phyloP scores from a whole-genome alignment of 352 stramenopile genomes.

The Globisporangium parvum region DNA sequence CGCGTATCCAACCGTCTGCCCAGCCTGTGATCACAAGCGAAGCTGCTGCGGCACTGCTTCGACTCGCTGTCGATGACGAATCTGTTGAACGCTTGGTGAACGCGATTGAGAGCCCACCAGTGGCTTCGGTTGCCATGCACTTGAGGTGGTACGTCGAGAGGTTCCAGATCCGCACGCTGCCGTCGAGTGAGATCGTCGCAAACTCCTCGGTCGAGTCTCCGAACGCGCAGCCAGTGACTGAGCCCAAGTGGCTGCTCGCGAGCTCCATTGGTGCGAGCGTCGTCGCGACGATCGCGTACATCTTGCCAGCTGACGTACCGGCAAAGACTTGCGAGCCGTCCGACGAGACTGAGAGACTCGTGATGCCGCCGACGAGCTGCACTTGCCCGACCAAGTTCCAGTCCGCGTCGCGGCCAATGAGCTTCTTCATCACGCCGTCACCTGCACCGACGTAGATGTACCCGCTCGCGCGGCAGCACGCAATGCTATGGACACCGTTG shows the following conservation, averaged over 20 bases:
- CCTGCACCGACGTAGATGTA: slow-evolving; percentile 81
- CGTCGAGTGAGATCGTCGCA: slow-evolving; percentile 65
- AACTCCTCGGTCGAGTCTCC: slow-evolving; percentile 50
- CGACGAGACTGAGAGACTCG: slow-evolving; percentile 58
- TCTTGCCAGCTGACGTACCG: slow-evolving; percentile 67
- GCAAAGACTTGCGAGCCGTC: slow-evolving; percentile 54
- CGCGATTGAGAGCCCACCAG: slow-evolving; percentile 36
- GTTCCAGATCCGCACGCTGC: slow-evolving; percentile 62
- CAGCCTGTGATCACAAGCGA: slow-evolving; percentile 52
- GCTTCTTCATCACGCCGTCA: slow-evolving; percentile 83
- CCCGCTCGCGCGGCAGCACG: slow-evolving; percentile 45
- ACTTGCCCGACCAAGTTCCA: slow-evolving; percentile 83
- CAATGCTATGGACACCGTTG: slow-evolving; percentile 76
- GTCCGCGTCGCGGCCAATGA: slow-evolving; percentile 65
- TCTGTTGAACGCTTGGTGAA: slow-evolving; percentile 23
- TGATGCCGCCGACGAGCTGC: slow-evolving; percentile 74
- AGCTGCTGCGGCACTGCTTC: not conserved
- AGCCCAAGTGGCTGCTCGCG: slow-evolving; percentile 55
- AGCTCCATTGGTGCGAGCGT: slow-evolving; percentile 52
- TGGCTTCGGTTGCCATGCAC: slow-evolving; percentile 56
- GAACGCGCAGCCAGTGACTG: slow-evolving; percentile 62
- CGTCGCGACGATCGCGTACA: slow-evolving; percentile 49
- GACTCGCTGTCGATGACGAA: slow-evolving; percentile 3
- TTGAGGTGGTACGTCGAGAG: slow-evolving; percentile 64
- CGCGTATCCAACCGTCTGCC: slow-evolving; percentile 69